These are phyloP conservation scores for Entomortierella chlamydospora DNA, from an alignment of 192 early-diverging fungal genomes.

Conservation along the genomic window DNA sequence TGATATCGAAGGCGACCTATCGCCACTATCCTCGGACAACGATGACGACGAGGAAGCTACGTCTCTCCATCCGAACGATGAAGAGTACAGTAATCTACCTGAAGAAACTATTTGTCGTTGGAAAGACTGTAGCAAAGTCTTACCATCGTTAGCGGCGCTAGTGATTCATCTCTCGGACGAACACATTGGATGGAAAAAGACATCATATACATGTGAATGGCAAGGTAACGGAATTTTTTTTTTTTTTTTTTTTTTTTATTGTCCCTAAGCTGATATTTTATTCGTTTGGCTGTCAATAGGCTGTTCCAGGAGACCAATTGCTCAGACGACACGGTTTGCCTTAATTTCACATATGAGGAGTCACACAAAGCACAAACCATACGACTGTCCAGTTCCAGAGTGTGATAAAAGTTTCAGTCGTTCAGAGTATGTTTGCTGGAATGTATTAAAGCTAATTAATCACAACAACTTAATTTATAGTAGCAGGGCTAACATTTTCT, in stretches of 20 bases:
- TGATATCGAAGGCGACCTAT: conserved; percentile 15
- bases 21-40: conserved; percentile 39
- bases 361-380: conserved; percentile 71
- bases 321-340: conserved; percentile 66
- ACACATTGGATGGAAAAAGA: conserved; percentile 69
- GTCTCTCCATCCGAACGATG: conserved; percentile 14
- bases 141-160: conserved; percentile 43
- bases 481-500: neutral
- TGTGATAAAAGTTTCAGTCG: conserved; percentile 55
- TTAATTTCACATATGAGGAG: conserved; percentile 70
- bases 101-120: conserved; percentile 56
- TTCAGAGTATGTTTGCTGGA: conserved; percentile 31
- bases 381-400: conserved; percentile 60
- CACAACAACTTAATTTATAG: no score
- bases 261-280: neutral
- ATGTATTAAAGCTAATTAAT: no score
- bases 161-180: conserved; percentile 63
- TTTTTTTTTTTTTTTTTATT: neutral
- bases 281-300: conserved; percentile 1
- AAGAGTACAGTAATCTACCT: conserved; percentile 37
- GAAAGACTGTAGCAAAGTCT: conserved; percentile 55
- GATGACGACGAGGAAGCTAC: conserved; percentile 28
- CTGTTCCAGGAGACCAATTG: conserved; percentile 61
- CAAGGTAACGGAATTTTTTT: conserved; percentile 26
- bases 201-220: conserved; percentile 69